Conservation (phyloP, 2,329 filamentous ascomycete genomes). For the Fusarium keratoplasticum region DNA sequence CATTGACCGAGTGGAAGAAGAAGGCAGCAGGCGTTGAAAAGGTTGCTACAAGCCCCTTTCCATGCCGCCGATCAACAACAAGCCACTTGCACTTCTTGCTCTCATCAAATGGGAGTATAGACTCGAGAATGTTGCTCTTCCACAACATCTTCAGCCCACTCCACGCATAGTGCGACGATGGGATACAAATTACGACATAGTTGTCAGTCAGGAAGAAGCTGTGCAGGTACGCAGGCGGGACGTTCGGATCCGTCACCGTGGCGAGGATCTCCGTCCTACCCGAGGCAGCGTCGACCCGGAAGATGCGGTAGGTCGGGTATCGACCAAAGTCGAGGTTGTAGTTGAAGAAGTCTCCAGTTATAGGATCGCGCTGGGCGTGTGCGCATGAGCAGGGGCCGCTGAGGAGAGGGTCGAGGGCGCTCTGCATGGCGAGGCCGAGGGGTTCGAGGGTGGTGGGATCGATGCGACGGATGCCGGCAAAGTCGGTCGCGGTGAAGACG, state of each 20-base stretch:
- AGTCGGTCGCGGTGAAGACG: constrained; percentile 70
- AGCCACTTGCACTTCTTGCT: constrained; percentile 74
- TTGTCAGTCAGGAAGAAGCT: constrained; percentile 80
- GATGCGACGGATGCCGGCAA: constrained; percentile 67
- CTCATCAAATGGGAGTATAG: constrained; percentile 72
- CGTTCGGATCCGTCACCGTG: constrained; percentile 63
- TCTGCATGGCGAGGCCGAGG: constrained; percentile 70
- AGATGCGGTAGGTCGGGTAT: constrained; percentile 74
- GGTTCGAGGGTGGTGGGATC: constrained; percentile 80
- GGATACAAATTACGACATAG: constrained; percentile 80
- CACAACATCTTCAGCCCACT: constrained; percentile 71
- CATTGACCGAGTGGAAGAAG: constrained; percentile 84
- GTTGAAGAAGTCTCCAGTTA: constrained; percentile 82
- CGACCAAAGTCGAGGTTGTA: constrained; percentile 78
- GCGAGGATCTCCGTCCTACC: constrained; percentile 79
- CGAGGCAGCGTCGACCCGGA: constrained; percentile 70
- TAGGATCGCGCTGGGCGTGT: constrained; percentile 78
- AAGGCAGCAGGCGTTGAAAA: constrained; percentile 78
- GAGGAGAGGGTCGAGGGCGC: constrained; percentile 73
- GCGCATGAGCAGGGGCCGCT: constrained; percentile 75
- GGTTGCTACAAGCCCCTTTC: constrained; percentile 73
- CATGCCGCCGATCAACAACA: constrained; percentile 74
- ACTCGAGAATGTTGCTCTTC: constrained; percentile 75
- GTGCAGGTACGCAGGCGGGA: constrained; percentile 80
- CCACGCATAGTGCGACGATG: constrained; percentile 69